Base-by-base conservation (phyloP, 768 basidiomycete genomes). In the Pleurotus citrinopileatus region DNA sequence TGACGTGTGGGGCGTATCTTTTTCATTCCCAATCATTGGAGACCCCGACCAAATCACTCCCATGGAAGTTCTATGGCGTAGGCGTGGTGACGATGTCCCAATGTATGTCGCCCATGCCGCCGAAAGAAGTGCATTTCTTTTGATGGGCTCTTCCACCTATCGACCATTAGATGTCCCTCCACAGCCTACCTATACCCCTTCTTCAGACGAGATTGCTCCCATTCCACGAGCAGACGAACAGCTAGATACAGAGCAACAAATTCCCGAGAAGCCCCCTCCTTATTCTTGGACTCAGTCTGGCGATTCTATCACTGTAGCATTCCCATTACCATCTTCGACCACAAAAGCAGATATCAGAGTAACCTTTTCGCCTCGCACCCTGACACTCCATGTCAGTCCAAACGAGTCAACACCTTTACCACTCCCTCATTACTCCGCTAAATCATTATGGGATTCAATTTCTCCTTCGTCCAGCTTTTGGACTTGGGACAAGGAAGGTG, bases 271-370 rank as follows among this genome's bases (percentile, higher is more conserved):
- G 58, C 89, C 88, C 2, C 82, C 83, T 23, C 89, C 94, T 0
- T 98, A 94, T 68, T 91, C 92, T 1, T 99, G 96, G 96, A 91
- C 85, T 0, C 96, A 99, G 64, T 85, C 87, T 3, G 67, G 82
- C 1, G 92, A 94, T 65, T 82, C 90, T 0, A 74, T 98, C 46
- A 94, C 91, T 0, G 69, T 98, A 38, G 86, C 85, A 0, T 85
- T 98, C 63, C 84, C 91, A 4, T 76, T 97, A n/a, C 91, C 91
- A 1, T 79, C 88, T 0, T 75, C 70, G 47, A 89, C 84, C 0
- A 67, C 77, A 1, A 87, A 82, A 55, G 74, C 77, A 20, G 72
- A 75, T 40, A 89, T 96, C 65, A 81, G 75, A 57, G 82, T 91
- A 34, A 68, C 74, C 0, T 87, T 95, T 65, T 80, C 85, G 6